phyloP scores from a whole-genome alignment of 2,329 filamentous ascomycete genomes.

The Hypoxylon sp. region DNA sequence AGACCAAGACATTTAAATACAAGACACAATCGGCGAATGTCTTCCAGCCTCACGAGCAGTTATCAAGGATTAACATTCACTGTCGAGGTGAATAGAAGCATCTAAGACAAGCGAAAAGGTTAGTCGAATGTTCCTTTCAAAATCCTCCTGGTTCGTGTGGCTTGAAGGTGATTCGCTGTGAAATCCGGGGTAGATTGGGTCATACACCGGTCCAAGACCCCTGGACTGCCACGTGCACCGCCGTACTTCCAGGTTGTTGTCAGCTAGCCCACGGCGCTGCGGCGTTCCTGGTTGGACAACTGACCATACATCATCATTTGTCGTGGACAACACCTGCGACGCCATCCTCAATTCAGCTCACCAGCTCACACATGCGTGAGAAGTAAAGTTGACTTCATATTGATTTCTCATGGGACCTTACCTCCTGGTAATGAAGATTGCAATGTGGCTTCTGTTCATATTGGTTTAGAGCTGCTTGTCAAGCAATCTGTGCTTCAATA shows the following conservation, averaged over 20 bases:
- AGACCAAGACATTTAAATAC: slow-evolving; percentile 9
- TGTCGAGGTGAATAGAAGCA: slow-evolving; percentile 2
- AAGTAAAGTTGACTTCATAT: not conserved
- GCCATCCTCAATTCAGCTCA: not conserved
- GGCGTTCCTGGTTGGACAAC: not conserved
- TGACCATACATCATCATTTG: not conserved
- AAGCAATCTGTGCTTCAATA: not conserved
- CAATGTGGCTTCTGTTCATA: not conserved
- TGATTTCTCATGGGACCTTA: not conserved
- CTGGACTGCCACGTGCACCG: slow-evolving; percentile 26
- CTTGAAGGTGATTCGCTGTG: slow-evolving; percentile 16
- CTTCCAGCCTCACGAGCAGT: not conserved
- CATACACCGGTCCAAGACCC: slow-evolving; percentile 13
- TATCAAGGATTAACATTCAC: not conserved
- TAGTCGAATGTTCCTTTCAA: slow-evolving; percentile 17
- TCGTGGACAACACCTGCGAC: slow-evolving; percentile 10
- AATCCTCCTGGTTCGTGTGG: slow-evolving; percentile 4
- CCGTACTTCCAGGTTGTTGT: slow-evolving; percentile 3
- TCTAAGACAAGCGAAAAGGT: slow-evolving; percentile 20
- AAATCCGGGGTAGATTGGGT: slow-evolving; percentile 19
- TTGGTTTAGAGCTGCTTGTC: not conserved
- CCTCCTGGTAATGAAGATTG: not conserved
- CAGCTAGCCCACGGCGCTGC: not conserved
- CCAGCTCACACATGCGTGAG: not conserved
- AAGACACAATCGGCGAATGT: not conserved